Evolutionary conservation across 192 early-diverging fungal species (phyloP), one percentile per base, ranked within the genome.

Genomic region (Backusella morwellensis): DNA sequence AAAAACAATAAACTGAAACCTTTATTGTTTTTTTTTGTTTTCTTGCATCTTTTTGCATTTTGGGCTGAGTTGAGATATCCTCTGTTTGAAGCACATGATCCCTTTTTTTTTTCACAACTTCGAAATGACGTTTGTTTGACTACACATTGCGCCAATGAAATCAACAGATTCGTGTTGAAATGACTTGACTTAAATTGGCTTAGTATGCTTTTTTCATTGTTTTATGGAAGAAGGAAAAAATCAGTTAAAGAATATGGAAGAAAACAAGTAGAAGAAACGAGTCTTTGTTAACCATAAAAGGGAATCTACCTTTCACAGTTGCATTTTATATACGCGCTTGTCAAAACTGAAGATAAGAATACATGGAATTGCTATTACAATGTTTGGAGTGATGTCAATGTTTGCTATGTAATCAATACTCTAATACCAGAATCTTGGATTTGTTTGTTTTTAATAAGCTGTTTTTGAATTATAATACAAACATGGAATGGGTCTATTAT

Each of bases 1-100:
- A 59, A 59, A 59, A 59, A 59, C n/a, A 59, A 59, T 6, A 59
- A 56, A 59, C 47, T 50, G 47, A 50, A 50, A 50, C 47, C 47
- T n/a, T 42, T 42, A 0, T 42, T 0, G 29, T 40, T 40, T 40
- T 40, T 40, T 40, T 40, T 9, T 12, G n/a, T n/a, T n/a, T n/a
- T 40, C 38, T 12, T 32, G 1, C 29, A 32, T 32, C 42, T 15
- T 44, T 14, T 50, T 19, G 47, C 42, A 44, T 44, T 44, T 44
- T 44, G 42, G 47, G 19, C 47, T 50, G 47, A 50, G 47, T 50
- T 50, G 47, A n/a, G 32, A 50, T 50, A 23, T 23, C 3, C 11
- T 59, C 1, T 59, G 26, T 63, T 63, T 63, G 23, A 14, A 50
- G 21, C 56, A 63, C 56, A 63, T 63, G 56, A 63, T 12, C 12